Base-by-base conservation (phyloP, 208 protist genomes). In the Herpetomonas samuelpessoai region DNA sequence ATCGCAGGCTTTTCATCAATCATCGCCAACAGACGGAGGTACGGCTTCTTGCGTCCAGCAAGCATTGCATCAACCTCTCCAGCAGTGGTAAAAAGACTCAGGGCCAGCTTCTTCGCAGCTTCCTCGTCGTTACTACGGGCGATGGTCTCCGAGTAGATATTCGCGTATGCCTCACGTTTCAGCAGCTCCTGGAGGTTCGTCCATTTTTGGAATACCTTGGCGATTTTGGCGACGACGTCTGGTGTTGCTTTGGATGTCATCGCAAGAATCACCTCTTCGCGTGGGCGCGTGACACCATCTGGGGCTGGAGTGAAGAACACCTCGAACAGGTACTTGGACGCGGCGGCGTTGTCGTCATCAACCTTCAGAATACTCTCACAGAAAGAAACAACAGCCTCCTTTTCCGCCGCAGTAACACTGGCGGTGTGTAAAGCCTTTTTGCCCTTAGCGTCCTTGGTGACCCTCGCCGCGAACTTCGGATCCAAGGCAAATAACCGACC, bases 401-500 rank as follows among this genome's bases (percentile, higher is more conserved):
- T 7, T 21, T 10, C 6, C 7, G 26, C 25, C 6, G 27, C 49
- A 10, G 44, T 24, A 6, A 22, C 7, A 22, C 44, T 48, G 16
- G 44, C 44, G 4, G 16, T 19, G 44, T 19, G 44, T 3, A 81
- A 57, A 3, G 66, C 55, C 55, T 73, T 74, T n/a, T 79, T 67
- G 21, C 57, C 60, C 16, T 62, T 61, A 3, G 41, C 53, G 31
- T 79, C 69, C 18, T 69, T 63, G 14, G 38, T 24, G 4, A 76
- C 21, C 10, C 31, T 16, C 28, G 39, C 18, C 0, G 75, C 70
- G 63, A 91, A 84, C 0, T 59, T 62, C 10, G 30, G 31, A 27
- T 91, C 82, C 26, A 81, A 31, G 16, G 64, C 31, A 30, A 84
- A 68, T 3, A 91, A 60, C 18, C 80, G 82, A 41, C 68, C 84